Evolutionary conservation across 768 basidiomycete species (phyloP), one percentile per base, ranked within the genome.

Genomic region (Boletus tomentosulus): DNA sequence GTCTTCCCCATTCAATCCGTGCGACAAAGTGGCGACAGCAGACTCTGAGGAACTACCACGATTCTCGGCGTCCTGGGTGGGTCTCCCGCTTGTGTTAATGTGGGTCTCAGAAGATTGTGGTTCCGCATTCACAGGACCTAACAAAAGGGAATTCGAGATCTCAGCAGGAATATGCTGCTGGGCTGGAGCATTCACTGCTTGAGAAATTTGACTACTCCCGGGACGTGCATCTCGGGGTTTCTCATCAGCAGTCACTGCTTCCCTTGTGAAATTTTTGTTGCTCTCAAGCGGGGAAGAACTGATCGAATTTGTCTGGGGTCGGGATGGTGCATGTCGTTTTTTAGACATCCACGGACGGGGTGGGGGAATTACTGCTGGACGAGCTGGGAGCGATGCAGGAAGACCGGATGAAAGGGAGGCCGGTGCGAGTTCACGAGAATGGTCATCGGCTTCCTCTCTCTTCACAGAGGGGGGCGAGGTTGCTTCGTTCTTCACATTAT

Each of bases 401-500:
- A 13, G 53, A 47, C 37, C 48, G 6, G 10, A 35, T 30, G 24
- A 8, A 19, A 19, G 19, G 19, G 16, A 22, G 31, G 31, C 31
- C 5, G 46, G 27, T 25, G 46, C 28, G 8, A 41, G 50, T 43
- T 55, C 37, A 15, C 24, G 44, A 22, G 45, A 19, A 6, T n/a
- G 55, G 6, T 61, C 57, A 25, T 56, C 53, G 13, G 44, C 27
- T 6, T 57, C 68, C 42, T 68, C 66, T 37, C 7, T 50, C 51
- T 62, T 68, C 34, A 46, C 7, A 37, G 11, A 8, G 10, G 37
- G 10, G 12, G 6, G 16, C 1, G 31, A 12, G 2, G 15, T 24
- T 12, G 57, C 67, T 46, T 71, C 69, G 47, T 4, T 51, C 38
- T 67, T 71, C 37, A 54, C 57, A 11, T n/a, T 55, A 10, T 28